Percentiles rank a stretch among this genome's conserved stretches.
These are phyloP conservation scores for Oryza glumipatula DNA, from an alignment of 176 grass and related monocot genomes.

Conservation along the genomic window DNA sequence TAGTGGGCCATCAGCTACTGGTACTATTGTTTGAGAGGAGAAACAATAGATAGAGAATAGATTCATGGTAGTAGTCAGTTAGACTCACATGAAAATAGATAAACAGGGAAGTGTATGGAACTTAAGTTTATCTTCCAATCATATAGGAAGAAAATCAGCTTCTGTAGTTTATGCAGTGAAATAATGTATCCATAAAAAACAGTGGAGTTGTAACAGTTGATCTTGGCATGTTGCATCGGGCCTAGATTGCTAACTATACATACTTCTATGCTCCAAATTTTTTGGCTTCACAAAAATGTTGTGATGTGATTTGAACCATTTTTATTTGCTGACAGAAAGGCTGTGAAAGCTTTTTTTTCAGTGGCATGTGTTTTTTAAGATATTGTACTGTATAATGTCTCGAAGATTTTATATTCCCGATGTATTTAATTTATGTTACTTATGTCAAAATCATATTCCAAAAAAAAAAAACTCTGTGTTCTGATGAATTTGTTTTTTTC, in stretches of 20 bases:
- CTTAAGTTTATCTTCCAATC: neutral
- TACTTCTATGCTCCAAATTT: neutral
- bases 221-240: neutral
- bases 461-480: neutral
- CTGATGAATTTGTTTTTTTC: neutral
- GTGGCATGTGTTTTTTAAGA: neutral
- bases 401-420: neutral
- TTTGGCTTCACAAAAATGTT: neutral
- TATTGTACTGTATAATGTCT: neutral
- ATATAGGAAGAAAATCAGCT: conserved; percentile 7
- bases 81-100: conserved; percentile 12
- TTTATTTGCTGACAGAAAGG: neutral
- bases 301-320: neutral
- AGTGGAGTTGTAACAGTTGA: neutral
- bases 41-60: too few relatives aligned
- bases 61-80: neutral
- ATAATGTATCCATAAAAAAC: neutral
- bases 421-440: neutral
- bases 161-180: neutral
- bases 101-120: neutral
- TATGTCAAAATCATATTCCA: neutral
- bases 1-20: neutral
- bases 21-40: conserved; percentile 4
- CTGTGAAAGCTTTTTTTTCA: neutral
- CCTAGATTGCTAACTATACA: conserved; percentile 7